Base-by-base conservation (phyloP, 495 filamentous ascomycete genomes). In the Penicillium lividum region DNA sequence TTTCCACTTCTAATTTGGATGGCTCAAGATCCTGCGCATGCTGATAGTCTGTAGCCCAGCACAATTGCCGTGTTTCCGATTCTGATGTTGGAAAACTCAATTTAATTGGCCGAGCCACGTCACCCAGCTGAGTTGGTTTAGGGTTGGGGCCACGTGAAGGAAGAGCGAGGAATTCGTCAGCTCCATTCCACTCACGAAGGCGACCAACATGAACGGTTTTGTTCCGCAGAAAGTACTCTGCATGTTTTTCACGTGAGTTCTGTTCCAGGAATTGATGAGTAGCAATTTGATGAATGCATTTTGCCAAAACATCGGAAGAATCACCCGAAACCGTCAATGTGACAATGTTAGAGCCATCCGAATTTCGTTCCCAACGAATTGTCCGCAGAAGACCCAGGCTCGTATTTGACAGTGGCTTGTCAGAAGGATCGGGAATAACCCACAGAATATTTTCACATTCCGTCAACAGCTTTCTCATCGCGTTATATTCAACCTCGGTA, bases 401-500 rank as follows among this genome's bases (percentile, higher is more conserved):
- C 58, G 61, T 68, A 27, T 43, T 52, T 16, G 61, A 22, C 9
- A 58, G 54, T 25, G 58, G 64, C 1, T 56, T 27, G 0, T 29
- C 15, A 9, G 30, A 25, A 3, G 51, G 15, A 10, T 60, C 57
- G n/a, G 48, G 54, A 1, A 68, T 79, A 3, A 80, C 52, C 77
- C 77, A 80, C 0, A 79, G 53, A 1, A 78, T 34, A 5, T 57
- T 68, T 16, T 67, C 60, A 27, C 59, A 61, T 16, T 54, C 25
- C 11, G 57, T 48, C 2, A 81, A 46, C 13, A 82, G 49, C 6
- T 61, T 43, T 15, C 53, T 60, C 0, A 68, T 8, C 4, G 30
- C 27, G 5, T 16, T 7, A 28, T 59, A 68, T 27, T 68, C 52
- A 0, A 6, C 5, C 38, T 57, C 46, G 15, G 28, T 18, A 5